Conservation (phyloP, 352 stramenopile species). For the Phytopythium kandeliae region DNA sequence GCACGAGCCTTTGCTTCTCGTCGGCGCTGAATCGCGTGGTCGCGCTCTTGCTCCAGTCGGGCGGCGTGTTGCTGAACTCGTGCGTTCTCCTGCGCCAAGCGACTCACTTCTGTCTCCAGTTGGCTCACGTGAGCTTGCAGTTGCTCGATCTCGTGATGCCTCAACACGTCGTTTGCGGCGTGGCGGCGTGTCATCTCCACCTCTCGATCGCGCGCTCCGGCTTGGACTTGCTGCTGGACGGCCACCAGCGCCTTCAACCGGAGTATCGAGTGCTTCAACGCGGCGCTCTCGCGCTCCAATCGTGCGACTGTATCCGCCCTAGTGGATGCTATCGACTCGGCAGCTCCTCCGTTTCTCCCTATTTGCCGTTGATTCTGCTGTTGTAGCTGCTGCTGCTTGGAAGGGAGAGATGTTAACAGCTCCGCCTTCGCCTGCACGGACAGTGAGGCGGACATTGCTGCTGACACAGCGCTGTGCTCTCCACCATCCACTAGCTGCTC, state of each 20-base stretch:
- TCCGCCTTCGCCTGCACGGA: conserved; percentile 48
- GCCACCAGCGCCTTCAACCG: conserved; percentile 59
- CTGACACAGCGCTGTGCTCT: not conserved
- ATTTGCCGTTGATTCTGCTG: too few species aligned
- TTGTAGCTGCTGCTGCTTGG: not conserved
- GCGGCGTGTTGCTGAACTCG: conserved; percentile 22
- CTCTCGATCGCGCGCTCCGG: conserved; percentile 32
- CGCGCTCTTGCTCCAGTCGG: conserved; percentile 41
- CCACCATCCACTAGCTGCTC: conserved; percentile 49
- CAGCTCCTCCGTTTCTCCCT: too few species aligned
- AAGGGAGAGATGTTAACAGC: conserved; percentile 10
- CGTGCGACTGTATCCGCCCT: conserved; percentile 29
- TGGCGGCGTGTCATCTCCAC: conserved; percentile 27
- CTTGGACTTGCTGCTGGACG: conserved; percentile 50
- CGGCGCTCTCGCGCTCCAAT: conserved; percentile 54
- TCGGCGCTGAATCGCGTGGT: conserved; percentile 30
- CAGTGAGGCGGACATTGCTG: conserved; percentile 23
- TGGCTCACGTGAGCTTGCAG: conserved; percentile 42
- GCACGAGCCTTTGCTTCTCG: conserved; percentile 45
- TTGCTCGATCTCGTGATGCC: conserved; percentile 36
- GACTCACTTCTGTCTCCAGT: conserved; percentile 42
- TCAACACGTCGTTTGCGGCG: conserved; percentile 23
- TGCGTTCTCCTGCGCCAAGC: conserved; percentile 36
- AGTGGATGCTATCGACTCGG: too few species aligned
- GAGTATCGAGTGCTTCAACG: conserved; percentile 61